Base-by-base conservation (phyloP, 768 basidiomycete genomes). In the Lactarius tabidus region DNA sequence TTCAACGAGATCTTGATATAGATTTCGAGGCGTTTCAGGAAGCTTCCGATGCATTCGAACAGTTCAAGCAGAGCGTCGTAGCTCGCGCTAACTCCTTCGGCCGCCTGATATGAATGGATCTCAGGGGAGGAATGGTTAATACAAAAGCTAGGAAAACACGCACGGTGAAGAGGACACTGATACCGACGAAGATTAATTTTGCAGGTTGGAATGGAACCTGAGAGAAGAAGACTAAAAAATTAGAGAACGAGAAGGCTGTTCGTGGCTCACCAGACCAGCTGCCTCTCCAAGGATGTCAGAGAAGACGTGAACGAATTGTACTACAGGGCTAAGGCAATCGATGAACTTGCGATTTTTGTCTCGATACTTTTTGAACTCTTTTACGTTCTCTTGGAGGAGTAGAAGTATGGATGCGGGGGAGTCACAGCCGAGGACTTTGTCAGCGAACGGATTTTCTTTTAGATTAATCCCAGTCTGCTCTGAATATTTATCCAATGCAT, bases 131-230 rank as follows among this genome's bases (percentile, higher is more conserved):
- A 17, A 12, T 14, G 6, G 14, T 7, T 20, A 7, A 41, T 20
- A 41, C 39, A 28, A 6, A 39, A 39, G 51, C 1, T 15, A 3
- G 17, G 5, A 28, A 36, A 6, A 38, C 7, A 53, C 51, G 26
- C 14, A 60, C 60, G 2, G 60, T 0, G 2, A 60, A 36, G 36
- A 60, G 60, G 28, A 41, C 33, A 45, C 48, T 29, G 17, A 59
- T 29, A 10, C 41, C 58, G 2, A 45, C 58, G 8, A 59, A 33
- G 43, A 59, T 29, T 8, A 33, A 18, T 48, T 31, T 48, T 48
- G 43, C 28, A 15, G 58, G 58, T 45, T 45, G 58, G 20, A 59
- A 48, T 6, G 58, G 58, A 28, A 59, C 31, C 58, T 60, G n/a
- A 3, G 33, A 6, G 26, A n/a, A 9, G 20, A 20, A 20, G 41